These are phyloP conservation scores for Plectranthus barbatus DNA, from an alignment of 257 asterid genomes.

Conservation along the genomic window DNA sequence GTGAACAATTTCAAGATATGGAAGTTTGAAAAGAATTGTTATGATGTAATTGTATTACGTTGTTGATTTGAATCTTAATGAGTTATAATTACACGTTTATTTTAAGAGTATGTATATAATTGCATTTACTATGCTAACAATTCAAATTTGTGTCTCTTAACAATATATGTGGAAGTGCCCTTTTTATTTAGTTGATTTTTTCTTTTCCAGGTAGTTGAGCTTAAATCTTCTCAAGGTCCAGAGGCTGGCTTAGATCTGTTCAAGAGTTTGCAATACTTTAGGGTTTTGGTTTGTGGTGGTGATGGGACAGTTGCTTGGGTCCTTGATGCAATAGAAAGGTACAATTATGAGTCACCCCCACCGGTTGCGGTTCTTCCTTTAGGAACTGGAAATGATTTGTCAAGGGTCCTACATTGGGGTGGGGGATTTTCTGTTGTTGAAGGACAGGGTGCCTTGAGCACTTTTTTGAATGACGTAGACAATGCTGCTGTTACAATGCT, in stretches of 20 bases:
- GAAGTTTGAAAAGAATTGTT: neutral
- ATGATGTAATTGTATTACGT: neutral
- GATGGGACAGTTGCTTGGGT: constrained; percentile 95
- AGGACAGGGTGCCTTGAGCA: constrained; percentile 72
- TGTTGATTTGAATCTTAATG: neutral
- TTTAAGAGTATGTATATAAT: neutral
- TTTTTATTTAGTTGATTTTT: neutral
- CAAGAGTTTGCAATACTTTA: constrained; percentile 50
- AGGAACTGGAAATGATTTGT: constrained; percentile 89
- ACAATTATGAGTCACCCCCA: constrained; percentile 68
- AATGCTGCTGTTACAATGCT: constrained; percentile 82
- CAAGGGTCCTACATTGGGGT: constrained; percentile 79
- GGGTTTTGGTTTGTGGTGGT: constrained; percentile 88
- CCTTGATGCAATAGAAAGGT: constrained; percentile 71
- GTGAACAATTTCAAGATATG: neutral
- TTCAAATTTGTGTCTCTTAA: neutral
- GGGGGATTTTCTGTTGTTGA: constrained; percentile 67
- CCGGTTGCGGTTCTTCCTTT: constrained; percentile 83
- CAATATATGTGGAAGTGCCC: neutral
- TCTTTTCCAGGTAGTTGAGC: constrained; percentile 56
- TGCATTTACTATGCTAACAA: neutral
- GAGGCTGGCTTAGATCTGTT: constrained; percentile 71
- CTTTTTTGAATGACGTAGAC: constrained; percentile 56
- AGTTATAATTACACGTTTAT: neutral
- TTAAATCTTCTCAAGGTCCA: constrained; percentile 69